Conservation (phyloP, 2,329 filamentous ascomycete species). For the Metarhizium humberi region DNA sequence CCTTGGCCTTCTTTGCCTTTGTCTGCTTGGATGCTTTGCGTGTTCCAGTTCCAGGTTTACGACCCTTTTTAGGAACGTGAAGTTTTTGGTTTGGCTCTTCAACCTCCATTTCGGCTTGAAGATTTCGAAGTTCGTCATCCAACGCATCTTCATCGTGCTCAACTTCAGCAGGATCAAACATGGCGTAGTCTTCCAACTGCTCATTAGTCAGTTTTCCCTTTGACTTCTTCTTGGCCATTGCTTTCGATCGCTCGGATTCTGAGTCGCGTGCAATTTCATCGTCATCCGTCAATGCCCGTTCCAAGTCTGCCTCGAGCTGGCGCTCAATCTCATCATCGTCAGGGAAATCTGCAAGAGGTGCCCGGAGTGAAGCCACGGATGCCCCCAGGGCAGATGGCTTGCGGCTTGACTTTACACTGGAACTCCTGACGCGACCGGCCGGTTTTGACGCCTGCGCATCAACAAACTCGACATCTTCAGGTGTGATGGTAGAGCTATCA, state of each 20-base stretch:
- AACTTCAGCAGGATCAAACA: slow-evolving; percentile 41
- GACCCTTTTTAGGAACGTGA: slow-evolving; percentile 43
- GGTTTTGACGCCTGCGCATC: slow-evolving; percentile 22
- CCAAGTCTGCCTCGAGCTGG: slow-evolving; percentile 55
- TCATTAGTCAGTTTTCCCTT: slow-evolving; percentile 20
- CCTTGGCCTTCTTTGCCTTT: slow-evolving; percentile 34
- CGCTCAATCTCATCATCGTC: slow-evolving; percentile 59
- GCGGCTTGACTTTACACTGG: slow-evolving; percentile 27
- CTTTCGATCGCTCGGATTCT: slow-evolving; percentile 29
- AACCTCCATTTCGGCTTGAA: slow-evolving; percentile 40
- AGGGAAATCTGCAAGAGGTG: slow-evolving; percentile 32
- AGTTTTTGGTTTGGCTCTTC: slow-evolving; percentile 28
- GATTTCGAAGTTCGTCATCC: slow-evolving; percentile 39
- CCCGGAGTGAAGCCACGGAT: slow-evolving; percentile 36
- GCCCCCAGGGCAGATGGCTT: slow-evolving; percentile 41
- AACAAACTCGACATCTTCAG: slow-evolving; percentile 30
- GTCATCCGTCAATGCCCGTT: slow-evolving; percentile 44
- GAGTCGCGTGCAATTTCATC: slow-evolving; percentile 39
- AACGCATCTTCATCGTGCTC: slow-evolving; percentile 37
- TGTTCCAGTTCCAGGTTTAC: slow-evolving; percentile 37
- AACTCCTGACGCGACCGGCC: slow-evolving; percentile 24
- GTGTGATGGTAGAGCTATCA: slow-evolving; percentile 29
- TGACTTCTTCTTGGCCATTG: slow-evolving; percentile 19
- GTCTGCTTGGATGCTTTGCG: slow-evolving; percentile 44
- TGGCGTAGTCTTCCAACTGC: slow-evolving; percentile 33